Percentiles rank a stretch among this genome's conserved stretches.
Conservation (phyloP, 768 basidiomycete genomes). For the Gloeopeniophorella convolvens region DNA sequence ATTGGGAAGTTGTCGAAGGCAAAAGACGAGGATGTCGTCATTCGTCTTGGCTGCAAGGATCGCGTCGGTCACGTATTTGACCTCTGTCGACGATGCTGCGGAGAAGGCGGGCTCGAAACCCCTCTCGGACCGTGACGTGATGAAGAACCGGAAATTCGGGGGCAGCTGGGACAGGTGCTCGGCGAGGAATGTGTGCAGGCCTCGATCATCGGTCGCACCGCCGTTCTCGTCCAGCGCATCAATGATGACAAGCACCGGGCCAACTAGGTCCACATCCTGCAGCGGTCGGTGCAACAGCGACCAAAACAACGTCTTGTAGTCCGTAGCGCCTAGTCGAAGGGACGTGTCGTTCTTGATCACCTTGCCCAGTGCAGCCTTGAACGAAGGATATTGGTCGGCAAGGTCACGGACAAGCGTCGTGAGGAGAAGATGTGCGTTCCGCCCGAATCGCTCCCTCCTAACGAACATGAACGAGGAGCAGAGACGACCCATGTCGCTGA, state of each 20-base stretch:
- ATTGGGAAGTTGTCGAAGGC: neutral
- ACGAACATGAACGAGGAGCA: neutral
- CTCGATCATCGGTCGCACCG: neutral
- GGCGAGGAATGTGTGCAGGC: neutral
- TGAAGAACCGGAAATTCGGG: neutral
- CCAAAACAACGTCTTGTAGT: neutral
- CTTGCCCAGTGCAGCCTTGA: too few relatives aligned
- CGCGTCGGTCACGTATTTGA: neutral
- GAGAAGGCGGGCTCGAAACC: neutral
- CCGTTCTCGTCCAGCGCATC: neutral
- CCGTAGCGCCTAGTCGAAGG: neutral
- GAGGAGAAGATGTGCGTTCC: neutral
- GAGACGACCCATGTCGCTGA: neutral
- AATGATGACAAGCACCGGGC: neutral
- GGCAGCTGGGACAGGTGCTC: neutral
- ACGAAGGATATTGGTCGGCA: neutral
- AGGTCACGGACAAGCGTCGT: neutral
- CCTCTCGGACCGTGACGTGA: neutral
- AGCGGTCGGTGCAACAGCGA: neutral
- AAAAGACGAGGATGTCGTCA: neutral
- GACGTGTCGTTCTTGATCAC: neutral
- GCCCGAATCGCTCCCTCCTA: neutral
- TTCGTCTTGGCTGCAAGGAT: neutral
- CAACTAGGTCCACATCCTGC: neutral
- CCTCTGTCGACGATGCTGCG: neutral